These are phyloP conservation scores for Mallotus repandus DNA, from an alignment of 441 rosid species.

Conservation along the genomic window DNA sequence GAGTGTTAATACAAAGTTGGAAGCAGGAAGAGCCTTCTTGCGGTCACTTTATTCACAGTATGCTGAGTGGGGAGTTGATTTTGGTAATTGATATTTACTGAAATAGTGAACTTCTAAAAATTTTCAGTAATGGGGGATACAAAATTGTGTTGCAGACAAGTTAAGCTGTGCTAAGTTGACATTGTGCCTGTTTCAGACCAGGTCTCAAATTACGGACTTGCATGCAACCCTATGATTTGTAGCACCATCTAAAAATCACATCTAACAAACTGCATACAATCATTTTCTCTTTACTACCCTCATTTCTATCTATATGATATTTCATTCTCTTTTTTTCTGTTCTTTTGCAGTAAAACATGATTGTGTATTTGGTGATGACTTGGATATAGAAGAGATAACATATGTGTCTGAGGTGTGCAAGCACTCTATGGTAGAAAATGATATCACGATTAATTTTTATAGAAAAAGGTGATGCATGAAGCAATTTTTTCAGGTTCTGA, in stretches of 20 bases:
- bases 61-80: slow-evolving; percentile 93
- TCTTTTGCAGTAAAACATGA: slow-evolving; percentile 72
- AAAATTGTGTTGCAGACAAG: neutral
- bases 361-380: slow-evolving; percentile 81
- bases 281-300: neutral
- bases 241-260: neutral
- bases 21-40: slow-evolving; percentile 88
- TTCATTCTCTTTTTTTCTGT: slow-evolving; percentile 3
- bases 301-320: slow-evolving; percentile 13
- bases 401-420: slow-evolving; percentile 65
- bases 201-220: neutral
- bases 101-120: neutral
- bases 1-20: slow-evolving; percentile 68
- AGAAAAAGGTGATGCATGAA: slow-evolving; percentile 11
- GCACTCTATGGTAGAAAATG: neutral
- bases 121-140: neutral
- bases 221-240: neutral
- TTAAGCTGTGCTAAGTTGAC: neutral
- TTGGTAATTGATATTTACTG: slow-evolving; percentile 47
- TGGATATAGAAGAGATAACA: slow-evolving; percentile 64
- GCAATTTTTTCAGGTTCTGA: slow-evolving; percentile 54
- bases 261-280: neutral
- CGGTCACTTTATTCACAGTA: slow-evolving; percentile 77
- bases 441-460: slow-evolving; percentile 16
- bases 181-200: neutral